phyloP scores from a whole-genome alignment of 2,329 filamentous ascomycete species.

The Colletotrichum siamense region DNA sequence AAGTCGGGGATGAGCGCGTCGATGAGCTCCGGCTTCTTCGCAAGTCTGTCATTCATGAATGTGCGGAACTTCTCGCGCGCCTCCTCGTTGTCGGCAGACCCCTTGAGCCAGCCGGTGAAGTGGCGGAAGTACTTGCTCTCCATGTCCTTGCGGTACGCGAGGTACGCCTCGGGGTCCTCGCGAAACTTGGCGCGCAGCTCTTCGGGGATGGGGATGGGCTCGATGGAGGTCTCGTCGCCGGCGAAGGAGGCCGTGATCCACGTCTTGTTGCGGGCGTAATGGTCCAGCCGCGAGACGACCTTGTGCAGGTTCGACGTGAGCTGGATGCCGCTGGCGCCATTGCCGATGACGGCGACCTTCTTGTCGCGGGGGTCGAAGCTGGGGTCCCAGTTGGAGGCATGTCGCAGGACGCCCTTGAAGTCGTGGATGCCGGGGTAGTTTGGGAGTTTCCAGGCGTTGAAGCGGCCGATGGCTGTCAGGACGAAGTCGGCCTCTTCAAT shows the following conservation, averaged over 20 bases:
- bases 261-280: slow-evolving; percentile 69
- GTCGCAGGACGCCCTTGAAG: slow-evolving; percentile 61
- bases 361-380: slow-evolving; percentile 54
- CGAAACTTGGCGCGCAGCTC: slow-evolving; percentile 63
- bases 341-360: slow-evolving; percentile 65
- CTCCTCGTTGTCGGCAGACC: slow-evolving; percentile 53
- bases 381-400: slow-evolving; percentile 66
- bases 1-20: slow-evolving; percentile 66
- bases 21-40: slow-evolving; percentile 59
- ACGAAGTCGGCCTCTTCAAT: slow-evolving; percentile 63
- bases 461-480: slow-evolving; percentile 67
- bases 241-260: slow-evolving; percentile 72
- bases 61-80: slow-evolving; percentile 52
- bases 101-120: slow-evolving; percentile 59
- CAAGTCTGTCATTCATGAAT: slow-evolving; percentile 60
- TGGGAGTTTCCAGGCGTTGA: slow-evolving; percentile 70
- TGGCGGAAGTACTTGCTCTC: slow-evolving; percentile 68
- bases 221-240: slow-evolving; percentile 57
- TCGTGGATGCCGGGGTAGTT: slow-evolving; percentile 62
- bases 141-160: slow-evolving; percentile 61
- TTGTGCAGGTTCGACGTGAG: slow-evolving; percentile 58
- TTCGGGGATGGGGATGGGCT: slow-evolving; percentile 58
- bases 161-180: slow-evolving; percentile 64
- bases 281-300: slow-evolving; percentile 57
- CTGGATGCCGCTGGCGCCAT: slow-evolving; percentile 67